Conservation (phyloP, 83 land plant genomes). For the Isoetes engelmannii region DNA sequence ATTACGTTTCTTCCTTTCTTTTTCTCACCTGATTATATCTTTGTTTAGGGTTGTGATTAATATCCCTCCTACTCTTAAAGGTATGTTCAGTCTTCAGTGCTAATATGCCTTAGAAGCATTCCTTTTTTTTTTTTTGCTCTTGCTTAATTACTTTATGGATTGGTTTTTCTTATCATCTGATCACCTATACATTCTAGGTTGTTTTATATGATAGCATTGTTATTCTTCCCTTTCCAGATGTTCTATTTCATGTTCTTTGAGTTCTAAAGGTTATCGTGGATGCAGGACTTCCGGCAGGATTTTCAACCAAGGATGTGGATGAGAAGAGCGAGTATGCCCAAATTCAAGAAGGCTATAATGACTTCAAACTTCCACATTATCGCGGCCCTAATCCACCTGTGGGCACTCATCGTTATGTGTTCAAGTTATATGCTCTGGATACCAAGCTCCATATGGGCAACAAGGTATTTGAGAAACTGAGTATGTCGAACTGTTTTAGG, state of each 20-base stretch:
- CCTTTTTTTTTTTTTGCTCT: background rate
- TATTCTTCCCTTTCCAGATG: too few species aligned
- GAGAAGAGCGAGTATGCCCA: conserved; percentile 44
- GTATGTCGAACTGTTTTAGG: background rate
- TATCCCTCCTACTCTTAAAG: conserved; percentile 70
- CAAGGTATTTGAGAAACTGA: conserved; percentile 32
- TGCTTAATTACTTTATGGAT: too few species aligned
- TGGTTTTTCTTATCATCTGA: too few species aligned
- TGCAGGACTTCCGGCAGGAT: conserved; percentile 69
- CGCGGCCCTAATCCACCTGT: conserved; percentile 49
- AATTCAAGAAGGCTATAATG: conserved; percentile 65
- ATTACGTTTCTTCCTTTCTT: conserved; percentile 1
- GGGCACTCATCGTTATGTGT: conserved; percentile 45
- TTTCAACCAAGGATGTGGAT: conserved; percentile 48
- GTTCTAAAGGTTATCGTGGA: background rate
- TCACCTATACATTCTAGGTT: too few species aligned
- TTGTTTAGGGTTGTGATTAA: conserved; percentile 52
- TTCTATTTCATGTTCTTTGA: too few species aligned
- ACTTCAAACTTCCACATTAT: conserved; percentile 75
- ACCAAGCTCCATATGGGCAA: conserved; percentile 48
- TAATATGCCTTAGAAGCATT: background rate
- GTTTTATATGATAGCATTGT: too few species aligned
- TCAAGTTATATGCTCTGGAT: conserved; percentile 69
- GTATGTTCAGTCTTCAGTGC: conserved; percentile 11
- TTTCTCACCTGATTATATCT: background rate